Evolutionary conservation across 495 filamentous ascomycete species (phyloP).

Genomic region (Penicillium odoratum): DNA sequence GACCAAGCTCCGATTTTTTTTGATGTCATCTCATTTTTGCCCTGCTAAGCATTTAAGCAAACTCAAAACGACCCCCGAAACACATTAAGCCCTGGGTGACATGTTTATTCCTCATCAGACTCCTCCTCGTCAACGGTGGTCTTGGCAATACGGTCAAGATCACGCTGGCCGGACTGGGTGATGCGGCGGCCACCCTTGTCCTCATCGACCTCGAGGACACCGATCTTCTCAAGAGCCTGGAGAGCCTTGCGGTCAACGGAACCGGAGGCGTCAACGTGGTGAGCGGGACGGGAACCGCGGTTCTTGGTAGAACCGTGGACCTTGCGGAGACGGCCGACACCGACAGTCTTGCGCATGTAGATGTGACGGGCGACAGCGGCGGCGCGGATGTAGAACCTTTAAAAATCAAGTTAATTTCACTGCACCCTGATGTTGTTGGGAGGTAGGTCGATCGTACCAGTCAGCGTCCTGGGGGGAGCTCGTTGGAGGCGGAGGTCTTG

Average conservation of each 20-base stretch:
- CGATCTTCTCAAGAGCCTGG: conserved; percentile 98
- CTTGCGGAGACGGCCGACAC: conserved; percentile 89
- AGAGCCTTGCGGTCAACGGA: conserved; percentile 94
- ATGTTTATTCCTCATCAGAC: conserved; percentile 52
- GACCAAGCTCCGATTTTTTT: conserved; percentile 37
- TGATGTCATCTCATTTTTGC: conserved; percentile 31
- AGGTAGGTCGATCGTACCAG: conserved; percentile 57
- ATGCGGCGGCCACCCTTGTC: conserved; percentile 97
- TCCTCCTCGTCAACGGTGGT: conserved; percentile 55
- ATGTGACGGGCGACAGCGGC: conserved; percentile 95
- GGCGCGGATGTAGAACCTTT: conserved; percentile 93
- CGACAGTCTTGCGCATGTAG: conserved; percentile 98
- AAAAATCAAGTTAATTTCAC: conserved; percentile 16
- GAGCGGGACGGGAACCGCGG: conserved; percentile 84
- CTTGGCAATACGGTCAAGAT: conserved; percentile 86
- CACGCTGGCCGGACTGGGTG: conserved; percentile 94
- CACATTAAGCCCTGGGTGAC: conserved; percentile 41
- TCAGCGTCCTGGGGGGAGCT: conserved; percentile 96
- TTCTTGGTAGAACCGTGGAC: conserved; percentile 96
- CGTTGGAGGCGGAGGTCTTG: conserved; percentile 93
- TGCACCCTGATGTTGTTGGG: neutral
- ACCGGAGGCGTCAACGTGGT: conserved; percentile 95
- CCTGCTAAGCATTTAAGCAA: conserved; percentile 18
- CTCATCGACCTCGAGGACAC: conserved; percentile 93
- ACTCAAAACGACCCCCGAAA: conserved; percentile 33